Conservation (phyloP, 768 basidiomycete genomes). For the Leccinum subgranulosum region DNA sequence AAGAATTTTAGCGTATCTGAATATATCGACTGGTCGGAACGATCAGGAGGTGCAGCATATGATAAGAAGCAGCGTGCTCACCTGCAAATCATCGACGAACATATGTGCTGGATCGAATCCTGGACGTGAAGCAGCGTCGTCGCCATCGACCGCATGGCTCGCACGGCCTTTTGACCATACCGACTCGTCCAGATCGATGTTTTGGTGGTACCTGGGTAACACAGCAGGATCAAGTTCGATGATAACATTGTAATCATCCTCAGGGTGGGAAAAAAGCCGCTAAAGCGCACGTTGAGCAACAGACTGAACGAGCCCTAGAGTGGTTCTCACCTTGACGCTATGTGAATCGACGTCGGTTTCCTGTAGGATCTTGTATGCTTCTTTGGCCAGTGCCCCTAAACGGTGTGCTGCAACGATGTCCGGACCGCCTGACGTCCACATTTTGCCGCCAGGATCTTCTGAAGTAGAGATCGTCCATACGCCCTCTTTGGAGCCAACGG, state of each 20-base stretch:
- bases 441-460: conserved; percentile 64
- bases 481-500: conserved; percentile 36
- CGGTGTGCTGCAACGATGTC: conserved; percentile 72
- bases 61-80: conserved; percentile 29
- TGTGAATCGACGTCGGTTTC: conserved; percentile 47
- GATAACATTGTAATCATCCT: conserved; percentile 81
- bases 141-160: conserved; percentile 28
- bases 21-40: conserved; percentile 55
- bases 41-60: neutral
- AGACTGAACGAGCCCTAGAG: neutral
- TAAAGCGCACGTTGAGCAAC: conserved; percentile 29
- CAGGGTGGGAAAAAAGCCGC: conserved; percentile 85
- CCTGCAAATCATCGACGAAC: conserved; percentile 72
- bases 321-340: conserved; percentile 54
- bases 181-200: conserved; percentile 49
- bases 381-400: conserved; percentile 68
- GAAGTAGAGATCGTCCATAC: conserved; percentile 83
- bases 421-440: conserved; percentile 74
- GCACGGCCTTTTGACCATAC: conserved; percentile 41
- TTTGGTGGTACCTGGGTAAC: conserved; percentile 75
- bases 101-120: conserved; percentile 79
- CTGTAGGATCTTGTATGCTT: conserved; percentile 61
- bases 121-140: conserved; percentile 39
- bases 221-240: conserved; percentile 65
- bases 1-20: conserved; percentile 80